These are phyloP conservation scores for Jaapia argillacea DNA, from an alignment of 768 basidiomycete genomes.

Conservation along the genomic window DNA sequence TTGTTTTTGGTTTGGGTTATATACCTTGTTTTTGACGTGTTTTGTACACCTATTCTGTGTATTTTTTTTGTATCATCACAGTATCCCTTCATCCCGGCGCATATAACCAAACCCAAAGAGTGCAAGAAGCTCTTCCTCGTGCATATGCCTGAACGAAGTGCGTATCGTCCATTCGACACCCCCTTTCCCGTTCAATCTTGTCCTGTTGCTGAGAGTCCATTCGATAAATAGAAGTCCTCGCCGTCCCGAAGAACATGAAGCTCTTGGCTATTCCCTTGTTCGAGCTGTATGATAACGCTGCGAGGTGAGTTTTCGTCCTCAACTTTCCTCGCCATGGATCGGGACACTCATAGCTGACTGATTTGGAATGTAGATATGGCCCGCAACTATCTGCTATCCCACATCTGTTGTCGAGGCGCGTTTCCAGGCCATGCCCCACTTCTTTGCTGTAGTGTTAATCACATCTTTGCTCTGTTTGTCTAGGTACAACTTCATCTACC, in stretches of 20 bases:
- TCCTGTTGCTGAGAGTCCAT: constrained; percentile 1
- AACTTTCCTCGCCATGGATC: not conserved
- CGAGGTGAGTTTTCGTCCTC: constrained; percentile 40
- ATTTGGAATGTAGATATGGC: constrained; percentile 63
- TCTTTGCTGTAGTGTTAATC: constrained; percentile 2
- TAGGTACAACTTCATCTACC: constrained; percentile 54
- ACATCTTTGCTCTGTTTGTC: not conserved
- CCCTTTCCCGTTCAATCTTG: not conserved
- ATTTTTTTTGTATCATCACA: no score
- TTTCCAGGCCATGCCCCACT: constrained; percentile 1
- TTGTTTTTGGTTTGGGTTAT: no score
- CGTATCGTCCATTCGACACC: no score
- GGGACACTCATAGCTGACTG: constrained; percentile 1
- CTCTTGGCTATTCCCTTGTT: constrained; percentile 93
- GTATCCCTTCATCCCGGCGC: constrained; percentile 93
- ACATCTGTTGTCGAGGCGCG: constrained; percentile 76
- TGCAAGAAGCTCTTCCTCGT: constrained; percentile 94
- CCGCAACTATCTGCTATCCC: constrained; percentile 94
- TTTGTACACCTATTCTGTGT: no score
- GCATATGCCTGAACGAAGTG: constrained; percentile 91
- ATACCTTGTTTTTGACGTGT: no score
- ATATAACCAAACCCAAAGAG: constrained; percentile 97
- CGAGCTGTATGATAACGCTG: constrained; percentile 96
- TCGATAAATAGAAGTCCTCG: constrained; percentile 86
- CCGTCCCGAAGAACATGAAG: constrained; percentile 99